Percentiles rank a stretch among this genome's conserved stretches.
Evolutionary conservation across 257 asterid species (phyloP).

Genomic region (Fraxinus quadrangulata): DNA sequence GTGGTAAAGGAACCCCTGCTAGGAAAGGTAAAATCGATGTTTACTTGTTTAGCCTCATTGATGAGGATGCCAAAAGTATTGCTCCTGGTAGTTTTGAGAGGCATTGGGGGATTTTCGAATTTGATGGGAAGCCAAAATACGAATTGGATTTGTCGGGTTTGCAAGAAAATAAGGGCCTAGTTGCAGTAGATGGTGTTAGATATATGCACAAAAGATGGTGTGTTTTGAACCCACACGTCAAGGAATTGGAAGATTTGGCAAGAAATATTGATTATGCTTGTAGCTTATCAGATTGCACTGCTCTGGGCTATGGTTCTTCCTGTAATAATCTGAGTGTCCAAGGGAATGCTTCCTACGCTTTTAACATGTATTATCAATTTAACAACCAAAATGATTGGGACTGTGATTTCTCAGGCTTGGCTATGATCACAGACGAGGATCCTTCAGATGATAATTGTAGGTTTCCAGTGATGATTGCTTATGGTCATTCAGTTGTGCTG

Average conservation of each 20-base stretch:
- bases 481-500: slow-evolving; percentile 53
- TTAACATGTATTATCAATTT: slow-evolving; percentile 87
- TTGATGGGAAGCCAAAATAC: slow-evolving; percentile 84
- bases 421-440: slow-evolving; percentile 58
- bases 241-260: slow-evolving; percentile 52
- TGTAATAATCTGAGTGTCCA: slow-evolving; percentile 60
- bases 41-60: slow-evolving; percentile 79
- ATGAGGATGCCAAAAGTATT: slow-evolving; percentile 79
- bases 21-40: slow-evolving; percentile 62
- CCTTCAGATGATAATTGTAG: slow-evolving; percentile 68
- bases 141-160: slow-evolving; percentile 62
- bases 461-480: slow-evolving; percentile 77
- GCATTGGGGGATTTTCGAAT: slow-evolving; percentile 91
- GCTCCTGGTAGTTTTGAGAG: slow-evolving; percentile 91
- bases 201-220: slow-evolving; percentile 82
- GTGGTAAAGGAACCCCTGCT: slow-evolving; percentile 76
- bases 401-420: slow-evolving; percentile 84
- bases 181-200: slow-evolving; percentile 63
- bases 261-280: slow-evolving; percentile 78
- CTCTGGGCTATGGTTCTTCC: slow-evolving; percentile 85
- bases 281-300: slow-evolving; percentile 81
- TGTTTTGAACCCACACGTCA: slow-evolving; percentile 49
- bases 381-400: slow-evolving; percentile 79
- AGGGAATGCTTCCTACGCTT: slow-evolving; percentile 95
- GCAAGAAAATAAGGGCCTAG: slow-evolving; percentile 42